Conservation (phyloP, 257 asterid species). For the Jacaranda mimosifolia region DNA sequence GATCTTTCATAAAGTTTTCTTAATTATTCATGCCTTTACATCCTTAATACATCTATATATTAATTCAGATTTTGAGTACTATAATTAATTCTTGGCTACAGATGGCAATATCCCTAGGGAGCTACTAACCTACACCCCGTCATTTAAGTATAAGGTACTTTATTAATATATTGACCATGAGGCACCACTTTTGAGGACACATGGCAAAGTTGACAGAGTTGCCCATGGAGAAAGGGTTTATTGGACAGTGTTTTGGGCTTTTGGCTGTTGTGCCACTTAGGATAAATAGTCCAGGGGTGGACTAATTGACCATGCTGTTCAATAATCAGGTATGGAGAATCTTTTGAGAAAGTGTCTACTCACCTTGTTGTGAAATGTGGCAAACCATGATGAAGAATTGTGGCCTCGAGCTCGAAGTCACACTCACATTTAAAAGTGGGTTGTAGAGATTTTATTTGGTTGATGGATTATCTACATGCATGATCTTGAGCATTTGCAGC, state of each 20-base stretch:
- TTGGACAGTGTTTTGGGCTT: not conserved
- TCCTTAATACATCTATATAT: not conserved
- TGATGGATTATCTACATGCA: not conserved
- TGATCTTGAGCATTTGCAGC: conserved; percentile 9
- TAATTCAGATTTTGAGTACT: not conserved
- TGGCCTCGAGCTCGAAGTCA: conserved; percentile 22
- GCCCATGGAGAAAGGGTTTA: not conserved
- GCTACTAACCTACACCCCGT: not conserved
- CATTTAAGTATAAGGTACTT: not conserved
- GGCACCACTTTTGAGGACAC: not conserved
- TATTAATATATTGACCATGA: not conserved
- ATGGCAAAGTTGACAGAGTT: not conserved
- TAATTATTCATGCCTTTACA: not conserved
- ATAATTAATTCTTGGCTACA: not conserved
- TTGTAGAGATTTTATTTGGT: not conserved
- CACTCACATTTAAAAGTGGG: not conserved
- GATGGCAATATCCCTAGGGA: not conserved
- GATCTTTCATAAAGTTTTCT: not conserved
- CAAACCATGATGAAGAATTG: not conserved
- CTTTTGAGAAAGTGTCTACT: not conserved
- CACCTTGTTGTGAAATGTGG: conserved; percentile 4
- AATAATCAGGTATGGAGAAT: not conserved
- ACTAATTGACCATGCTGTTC: not conserved
- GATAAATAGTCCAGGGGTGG: not conserved
- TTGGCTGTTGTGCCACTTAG: not conserved